Evolutionary conservation across 371 early-diverging fungal genomes (phyloP).

Genomic region (Mucor piriformis): DNA sequence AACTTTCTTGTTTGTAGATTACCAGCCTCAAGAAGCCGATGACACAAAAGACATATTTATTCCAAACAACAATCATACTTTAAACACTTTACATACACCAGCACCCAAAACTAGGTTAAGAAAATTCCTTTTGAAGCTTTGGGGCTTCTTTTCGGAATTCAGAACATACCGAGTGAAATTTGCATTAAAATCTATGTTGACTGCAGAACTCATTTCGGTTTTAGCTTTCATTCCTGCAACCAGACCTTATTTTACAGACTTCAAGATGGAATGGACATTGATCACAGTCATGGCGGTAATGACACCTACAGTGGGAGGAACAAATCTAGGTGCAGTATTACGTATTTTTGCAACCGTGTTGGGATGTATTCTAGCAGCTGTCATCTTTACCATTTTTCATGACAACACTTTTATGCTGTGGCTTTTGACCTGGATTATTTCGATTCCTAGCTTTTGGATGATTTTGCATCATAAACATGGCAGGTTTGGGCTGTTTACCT

Average conservation of each 20-base stretch:
- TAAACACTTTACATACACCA: slow-evolving; percentile 69
- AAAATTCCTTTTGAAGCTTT: slow-evolving; percentile 49
- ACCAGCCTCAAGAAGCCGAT: neutral
- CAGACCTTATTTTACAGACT: slow-evolving; percentile 58
- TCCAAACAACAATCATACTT: slow-evolving; percentile 56
- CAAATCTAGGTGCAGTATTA: slow-evolving; percentile 71
- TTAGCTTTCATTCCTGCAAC: slow-evolving; percentile 73
- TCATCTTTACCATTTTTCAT: slow-evolving; percentile 59
- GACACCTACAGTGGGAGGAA: slow-evolving; percentile 85
- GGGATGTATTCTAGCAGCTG: slow-evolving; percentile 64
- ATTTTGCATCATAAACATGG: slow-evolving; percentile 70
- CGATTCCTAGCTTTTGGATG: slow-evolving; percentile 71
- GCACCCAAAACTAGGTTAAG: slow-evolving; percentile 54
- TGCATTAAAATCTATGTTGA: slow-evolving; percentile 72
- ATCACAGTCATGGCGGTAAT: slow-evolving; percentile 80
- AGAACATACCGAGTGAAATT: slow-evolving; percentile 67
- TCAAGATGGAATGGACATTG: slow-evolving; percentile 79
- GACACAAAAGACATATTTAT: slow-evolving; percentile 8
- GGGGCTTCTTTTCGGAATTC: slow-evolving; percentile 66
- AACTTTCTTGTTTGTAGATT: no score
- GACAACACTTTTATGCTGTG: slow-evolving; percentile 54
- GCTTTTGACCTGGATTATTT: slow-evolving; percentile 63
- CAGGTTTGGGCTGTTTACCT: slow-evolving; percentile 74
- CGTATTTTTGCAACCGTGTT: slow-evolving; percentile 73
- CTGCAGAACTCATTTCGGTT: slow-evolving; percentile 58